phyloP scores from a whole-genome alignment of 306 rosid species.

The Parietaria judaica region DNA sequence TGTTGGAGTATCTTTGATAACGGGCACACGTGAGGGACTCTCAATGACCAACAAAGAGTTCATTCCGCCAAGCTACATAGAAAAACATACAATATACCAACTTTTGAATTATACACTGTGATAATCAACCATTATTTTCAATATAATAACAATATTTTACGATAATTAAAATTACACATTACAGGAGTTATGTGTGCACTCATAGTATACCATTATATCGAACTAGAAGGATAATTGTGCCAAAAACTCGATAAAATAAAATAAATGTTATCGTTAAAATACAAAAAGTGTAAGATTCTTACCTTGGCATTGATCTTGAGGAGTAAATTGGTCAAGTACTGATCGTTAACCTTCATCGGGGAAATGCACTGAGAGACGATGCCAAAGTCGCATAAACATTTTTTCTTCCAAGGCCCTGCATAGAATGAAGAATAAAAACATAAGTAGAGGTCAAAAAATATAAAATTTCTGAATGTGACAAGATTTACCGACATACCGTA shows the following conservation, averaged over 20 bases:
- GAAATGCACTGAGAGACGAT: slow-evolving; percentile 74
- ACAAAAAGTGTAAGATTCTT: slow-evolving; percentile 18
- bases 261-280: slow-evolving; percentile 9
- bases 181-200: too few species aligned
- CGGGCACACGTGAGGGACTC: slow-evolving; percentile 55
- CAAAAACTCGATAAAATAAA: too few species aligned
- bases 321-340: slow-evolving; percentile 74
- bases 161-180: too few species aligned
- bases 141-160: too few species aligned
- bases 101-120: too few species aligned
- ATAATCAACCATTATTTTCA: too few species aligned
- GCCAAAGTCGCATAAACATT: slow-evolving; percentile 68
- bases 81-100: slow-evolving; percentile 6
- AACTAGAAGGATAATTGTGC: too few species aligned
- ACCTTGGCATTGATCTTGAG: slow-evolving; percentile 93
- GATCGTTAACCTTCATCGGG: slow-evolving; percentile 73
- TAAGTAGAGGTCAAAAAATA: slow-evolving; percentile 10
- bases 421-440: slow-evolving; percentile 16
- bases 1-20: slow-evolving; percentile 69
- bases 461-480: neutral
- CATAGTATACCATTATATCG: too few species aligned
- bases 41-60: slow-evolving; percentile 83
- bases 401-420: slow-evolving; percentile 90
- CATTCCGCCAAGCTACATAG: slow-evolving; percentile 74
- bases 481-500: slow-evolving; percentile 42